Percentiles rank a stretch among this genome's conserved stretches.
These are phyloP conservation scores for Boletus rubropictus DNA, from an alignment of 768 basidiomycete genomes.

Conservation along the genomic window DNA sequence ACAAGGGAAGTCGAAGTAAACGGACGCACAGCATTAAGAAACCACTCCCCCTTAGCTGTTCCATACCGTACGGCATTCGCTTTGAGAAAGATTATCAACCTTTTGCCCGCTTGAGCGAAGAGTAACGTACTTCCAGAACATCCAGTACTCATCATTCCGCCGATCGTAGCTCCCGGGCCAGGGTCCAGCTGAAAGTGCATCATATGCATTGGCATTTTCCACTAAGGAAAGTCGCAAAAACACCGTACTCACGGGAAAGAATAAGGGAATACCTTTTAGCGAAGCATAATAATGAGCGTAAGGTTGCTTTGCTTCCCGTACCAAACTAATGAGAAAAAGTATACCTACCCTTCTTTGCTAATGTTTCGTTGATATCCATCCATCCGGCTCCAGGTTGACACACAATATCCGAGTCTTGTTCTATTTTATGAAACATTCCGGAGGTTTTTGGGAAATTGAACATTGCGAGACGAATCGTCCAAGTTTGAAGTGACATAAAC, in stretches of 20 bases:
- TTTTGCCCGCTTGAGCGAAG: constrained; percentile 11
- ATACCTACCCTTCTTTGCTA: constrained; percentile 51
- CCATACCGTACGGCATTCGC: constrained; percentile 84
- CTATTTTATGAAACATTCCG: constrained; percentile 29
- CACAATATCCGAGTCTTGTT: constrained; percentile 64
- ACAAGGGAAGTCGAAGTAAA: not conserved
- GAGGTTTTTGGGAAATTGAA: not conserved
- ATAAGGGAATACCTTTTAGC: constrained; percentile 61
- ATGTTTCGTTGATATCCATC: constrained; percentile 64
- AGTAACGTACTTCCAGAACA: constrained; percentile 68
- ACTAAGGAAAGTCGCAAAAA: not conserved
- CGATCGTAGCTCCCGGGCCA: constrained; percentile 74
- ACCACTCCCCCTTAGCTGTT: constrained; percentile 88
- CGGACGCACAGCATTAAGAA: constrained; percentile 65
- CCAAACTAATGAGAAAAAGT: not conserved
- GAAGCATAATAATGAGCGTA: not conserved
- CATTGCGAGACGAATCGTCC: not conserved
- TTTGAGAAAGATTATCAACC: constrained; percentile 3
- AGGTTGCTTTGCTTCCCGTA: not conserved
- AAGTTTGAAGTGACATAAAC: not conserved
- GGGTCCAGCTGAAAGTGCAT: constrained; percentile 54
- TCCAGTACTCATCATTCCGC: constrained; percentile 83
- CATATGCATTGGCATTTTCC: not conserved
- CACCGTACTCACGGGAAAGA: constrained; percentile 61
- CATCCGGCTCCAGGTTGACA: constrained; percentile 71